A percentile compares a stretch with the other conserved stretches of the same genome.
These are phyloP conservation scores for Aurantiochytrium sp. DNA, from an alignment of 108 stramenopile genomes.

Conservation along the genomic window DNA sequence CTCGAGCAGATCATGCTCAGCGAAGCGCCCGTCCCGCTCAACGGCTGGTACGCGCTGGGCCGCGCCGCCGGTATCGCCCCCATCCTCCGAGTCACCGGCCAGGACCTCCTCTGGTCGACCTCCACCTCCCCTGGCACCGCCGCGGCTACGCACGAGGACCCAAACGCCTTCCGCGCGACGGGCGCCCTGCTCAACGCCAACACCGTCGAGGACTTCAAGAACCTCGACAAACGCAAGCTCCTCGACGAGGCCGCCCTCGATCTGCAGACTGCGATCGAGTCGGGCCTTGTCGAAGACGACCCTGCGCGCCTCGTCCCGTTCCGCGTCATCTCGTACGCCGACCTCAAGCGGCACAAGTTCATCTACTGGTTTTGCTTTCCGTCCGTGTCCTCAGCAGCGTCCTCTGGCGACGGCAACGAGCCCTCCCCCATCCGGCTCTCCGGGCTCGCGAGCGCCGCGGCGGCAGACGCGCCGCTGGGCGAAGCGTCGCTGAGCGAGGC, in stretches of 20 bases:
- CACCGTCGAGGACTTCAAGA: slow-evolving; percentile 34
- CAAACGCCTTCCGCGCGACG: neutral
- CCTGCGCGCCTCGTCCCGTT: slow-evolving; percentile 44
- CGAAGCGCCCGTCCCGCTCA: neutral
- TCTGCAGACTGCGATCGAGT: neutral
- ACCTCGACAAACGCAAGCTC: slow-evolving; percentile 7
- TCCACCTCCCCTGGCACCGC: neutral
- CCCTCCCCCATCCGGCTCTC: no score
- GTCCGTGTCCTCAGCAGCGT: slow-evolving; percentile 29
- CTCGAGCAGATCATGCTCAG: neutral
- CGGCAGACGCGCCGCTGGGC: no score
- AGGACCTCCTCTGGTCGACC: neutral
- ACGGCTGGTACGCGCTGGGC: neutral
- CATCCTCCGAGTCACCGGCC: neutral
- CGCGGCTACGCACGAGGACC: neutral
- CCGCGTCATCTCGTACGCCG: slow-evolving; percentile 48
- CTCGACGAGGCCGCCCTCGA: neutral
- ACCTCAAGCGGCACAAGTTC: slow-evolving; percentile 55
- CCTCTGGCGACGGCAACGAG: no score
- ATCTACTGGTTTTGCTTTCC: slow-evolving; percentile 59
- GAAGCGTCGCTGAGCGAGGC: neutral
- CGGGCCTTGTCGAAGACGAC: slow-evolving; percentile 17
- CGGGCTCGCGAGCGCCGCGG: neutral
- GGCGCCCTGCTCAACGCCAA: neutral
- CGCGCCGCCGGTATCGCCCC: neutral